Evolutionary conservation across 768 basidiomycete species (phyloP).

Genomic region (Podaxis sp.): DNA sequence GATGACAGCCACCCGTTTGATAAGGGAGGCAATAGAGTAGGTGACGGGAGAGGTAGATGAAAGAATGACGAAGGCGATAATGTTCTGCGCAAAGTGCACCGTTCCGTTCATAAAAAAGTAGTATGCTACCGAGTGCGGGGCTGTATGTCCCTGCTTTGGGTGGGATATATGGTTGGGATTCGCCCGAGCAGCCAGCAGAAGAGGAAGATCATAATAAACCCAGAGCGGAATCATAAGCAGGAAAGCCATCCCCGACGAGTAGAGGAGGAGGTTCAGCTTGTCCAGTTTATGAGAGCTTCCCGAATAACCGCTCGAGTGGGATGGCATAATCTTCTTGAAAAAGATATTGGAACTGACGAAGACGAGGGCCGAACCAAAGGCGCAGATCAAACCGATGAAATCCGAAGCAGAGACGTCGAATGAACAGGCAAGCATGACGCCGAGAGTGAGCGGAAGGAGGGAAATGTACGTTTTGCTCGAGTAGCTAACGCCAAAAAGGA

Average conservation of each 20-base stretch:
- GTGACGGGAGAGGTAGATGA: constrained; percentile 97
- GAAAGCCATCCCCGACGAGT: constrained; percentile 93
- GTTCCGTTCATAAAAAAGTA: constrained; percentile 93
- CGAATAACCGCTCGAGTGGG: constrained; percentile 36
- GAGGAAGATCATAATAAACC: constrained; percentile 81
- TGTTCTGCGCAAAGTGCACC: constrained; percentile 95
- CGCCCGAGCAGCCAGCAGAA: constrained; percentile 46
- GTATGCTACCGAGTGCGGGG: constrained; percentile 63
- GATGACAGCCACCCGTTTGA: constrained; percentile 98
- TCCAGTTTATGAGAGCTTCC: constrained; percentile 74
- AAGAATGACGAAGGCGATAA: constrained; percentile 95
- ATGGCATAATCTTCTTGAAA: constrained; percentile 97
- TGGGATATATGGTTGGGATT: constrained; percentile 39
- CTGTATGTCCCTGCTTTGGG: constrained; percentile 39
- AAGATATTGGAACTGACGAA: constrained; percentile 99
- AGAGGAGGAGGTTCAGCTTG: constrained; percentile 94
- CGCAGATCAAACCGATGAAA: constrained; percentile 82
- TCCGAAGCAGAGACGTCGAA: constrained; percentile 91
- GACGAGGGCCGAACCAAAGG: constrained; percentile 93
- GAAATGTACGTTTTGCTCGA: constrained; percentile 88
- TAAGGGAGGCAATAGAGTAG: constrained; percentile 95
- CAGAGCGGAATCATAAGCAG: constrained; percentile 95
- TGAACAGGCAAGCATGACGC: constrained; percentile 97
- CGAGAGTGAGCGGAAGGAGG: constrained; percentile 89
- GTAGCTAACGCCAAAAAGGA: constrained; percentile 92